Percentiles rank a stretch among this genome's conserved stretches.
phyloP scores from a whole-genome alignment of 768 basidiomycete species.

The Rhodotorula graminis region DNA sequence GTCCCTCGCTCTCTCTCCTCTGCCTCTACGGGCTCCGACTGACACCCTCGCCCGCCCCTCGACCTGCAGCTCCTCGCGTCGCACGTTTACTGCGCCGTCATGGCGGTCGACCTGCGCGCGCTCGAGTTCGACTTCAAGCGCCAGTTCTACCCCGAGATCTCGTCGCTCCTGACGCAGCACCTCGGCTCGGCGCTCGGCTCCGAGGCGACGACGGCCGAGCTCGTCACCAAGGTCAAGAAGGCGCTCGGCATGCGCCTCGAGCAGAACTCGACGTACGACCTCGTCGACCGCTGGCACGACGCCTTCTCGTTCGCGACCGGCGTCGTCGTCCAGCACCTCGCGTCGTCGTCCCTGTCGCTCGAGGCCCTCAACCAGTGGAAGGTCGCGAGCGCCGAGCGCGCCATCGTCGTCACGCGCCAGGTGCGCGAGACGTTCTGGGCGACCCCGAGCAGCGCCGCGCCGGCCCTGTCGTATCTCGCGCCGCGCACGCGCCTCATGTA shows the following conservation, averaged over 20 bases:
- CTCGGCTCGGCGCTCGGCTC: conserved; percentile 49
- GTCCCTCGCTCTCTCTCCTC: neutral
- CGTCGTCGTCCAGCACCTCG: conserved; percentile 57
- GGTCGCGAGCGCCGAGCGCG: conserved; percentile 55
- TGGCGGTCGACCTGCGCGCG: conserved; percentile 71
- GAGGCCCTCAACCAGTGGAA: conserved; percentile 33
- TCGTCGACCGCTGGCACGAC: conserved; percentile 62
- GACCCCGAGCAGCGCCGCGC: conserved; percentile 51
- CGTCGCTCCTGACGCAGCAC: conserved; percentile 53
- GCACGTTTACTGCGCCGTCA: conserved; percentile 71
- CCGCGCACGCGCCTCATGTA: conserved; percentile 64
- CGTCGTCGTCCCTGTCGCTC: conserved; percentile 42
- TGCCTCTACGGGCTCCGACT: neutral
- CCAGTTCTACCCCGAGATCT: conserved; percentile 53
- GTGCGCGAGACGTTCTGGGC: conserved; percentile 51
- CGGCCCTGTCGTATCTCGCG: conserved; percentile 64
- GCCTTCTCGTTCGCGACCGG: conserved; percentile 62
- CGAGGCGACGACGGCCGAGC: conserved; percentile 45
- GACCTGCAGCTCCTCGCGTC: conserved; percentile 56
- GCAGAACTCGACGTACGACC: conserved; percentile 67
- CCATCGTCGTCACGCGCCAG: conserved; percentile 55
- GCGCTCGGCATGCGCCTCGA: conserved; percentile 53
- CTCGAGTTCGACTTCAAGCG: conserved; percentile 63
- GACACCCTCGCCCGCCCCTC: neutral
- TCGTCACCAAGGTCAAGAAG: conserved; percentile 41